A percentile compares a stretch with the other conserved stretches of the same genome.
Evolutionary conservation across 257 asterid species (phyloP).

Genomic region (Nyctanthes arbortristis): DNA sequence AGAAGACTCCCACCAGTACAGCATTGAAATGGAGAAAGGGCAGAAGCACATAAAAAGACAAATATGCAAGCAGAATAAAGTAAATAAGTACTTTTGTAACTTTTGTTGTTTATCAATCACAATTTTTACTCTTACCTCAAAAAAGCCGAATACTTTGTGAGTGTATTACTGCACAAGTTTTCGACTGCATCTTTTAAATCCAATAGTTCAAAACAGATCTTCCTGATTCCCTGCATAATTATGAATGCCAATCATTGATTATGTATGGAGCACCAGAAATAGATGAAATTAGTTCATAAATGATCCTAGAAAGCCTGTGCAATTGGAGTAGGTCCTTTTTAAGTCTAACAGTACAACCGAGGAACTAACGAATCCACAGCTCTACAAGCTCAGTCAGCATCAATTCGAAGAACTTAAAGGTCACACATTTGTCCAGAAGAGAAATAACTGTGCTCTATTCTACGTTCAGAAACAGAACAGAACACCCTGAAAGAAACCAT

Average conservation of each 20-base stretch:
- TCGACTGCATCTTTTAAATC: conserved; percentile 99
- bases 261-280: background rate
- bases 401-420: conserved; percentile 17
- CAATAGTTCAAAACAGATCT: conserved; percentile 96
- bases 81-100: background rate
- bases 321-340: background rate
- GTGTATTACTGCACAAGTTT: conserved; percentile 81
- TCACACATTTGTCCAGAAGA: conserved; percentile 7
- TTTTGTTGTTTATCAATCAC: background rate
- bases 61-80: background rate
- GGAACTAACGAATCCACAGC: background rate
- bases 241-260: background rate
- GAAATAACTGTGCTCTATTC: background rate
- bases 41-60: background rate
- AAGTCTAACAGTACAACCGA: background rate
- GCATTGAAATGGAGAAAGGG: background rate
- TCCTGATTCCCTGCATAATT: conserved; percentile 81
- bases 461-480: background rate
- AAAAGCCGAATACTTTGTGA: conserved; percentile 82
- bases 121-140: conserved; percentile 60
- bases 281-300: background rate
- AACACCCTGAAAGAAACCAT: background rate
- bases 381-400: conserved; percentile 11
- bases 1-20: background rate
- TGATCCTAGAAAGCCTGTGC: background rate